These are phyloP conservation scores for Monascus ruber DNA, from an alignment of 2,329 filamentous ascomycete species.

Conservation along the genomic window DNA sequence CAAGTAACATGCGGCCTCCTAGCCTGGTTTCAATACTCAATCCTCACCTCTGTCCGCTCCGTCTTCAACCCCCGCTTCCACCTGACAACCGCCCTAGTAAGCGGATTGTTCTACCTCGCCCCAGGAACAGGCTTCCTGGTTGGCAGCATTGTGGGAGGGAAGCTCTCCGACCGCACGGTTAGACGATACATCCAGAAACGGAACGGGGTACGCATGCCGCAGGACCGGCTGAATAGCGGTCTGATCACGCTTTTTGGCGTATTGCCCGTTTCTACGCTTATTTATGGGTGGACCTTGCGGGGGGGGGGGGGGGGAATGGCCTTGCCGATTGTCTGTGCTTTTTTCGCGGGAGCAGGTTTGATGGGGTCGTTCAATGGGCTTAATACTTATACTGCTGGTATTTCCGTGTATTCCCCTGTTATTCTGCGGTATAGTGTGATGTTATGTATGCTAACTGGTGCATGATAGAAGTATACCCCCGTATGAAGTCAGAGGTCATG, in stretches of 20 bases:
- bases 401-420: conserved; percentile 37
- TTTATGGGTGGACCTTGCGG: conserved; percentile 58
- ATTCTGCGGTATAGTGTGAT: conserved; percentile 45
- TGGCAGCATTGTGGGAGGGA: conserved; percentile 58
- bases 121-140: conserved; percentile 59
- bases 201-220: conserved; percentile 49
- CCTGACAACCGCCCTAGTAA: conserved; percentile 53
- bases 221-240: conserved; percentile 54
- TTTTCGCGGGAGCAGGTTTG: conserved; percentile 60
- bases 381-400: conserved; percentile 52
- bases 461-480: conserved; percentile 30
- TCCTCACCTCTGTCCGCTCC: conserved; percentile 59
- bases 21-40: conserved; percentile 62
- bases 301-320: conserved; percentile 43
- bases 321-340: conserved; percentile 58
- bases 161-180: conserved; percentile 56
- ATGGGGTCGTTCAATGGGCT: conserved; percentile 63
- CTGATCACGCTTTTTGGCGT: conserved; percentile 46
- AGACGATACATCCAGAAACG: conserved; percentile 50
- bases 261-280: conserved; percentile 50
- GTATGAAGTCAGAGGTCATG: conserved; percentile 56
- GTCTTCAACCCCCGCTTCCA: conserved; percentile 63
- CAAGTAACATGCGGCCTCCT: conserved; percentile 34
- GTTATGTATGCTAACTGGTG: no score
- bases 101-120: conserved; percentile 62